phyloP scores from a whole-genome alignment of 352 stramenopile genomes.

The Pythium folliculosum region DNA sequence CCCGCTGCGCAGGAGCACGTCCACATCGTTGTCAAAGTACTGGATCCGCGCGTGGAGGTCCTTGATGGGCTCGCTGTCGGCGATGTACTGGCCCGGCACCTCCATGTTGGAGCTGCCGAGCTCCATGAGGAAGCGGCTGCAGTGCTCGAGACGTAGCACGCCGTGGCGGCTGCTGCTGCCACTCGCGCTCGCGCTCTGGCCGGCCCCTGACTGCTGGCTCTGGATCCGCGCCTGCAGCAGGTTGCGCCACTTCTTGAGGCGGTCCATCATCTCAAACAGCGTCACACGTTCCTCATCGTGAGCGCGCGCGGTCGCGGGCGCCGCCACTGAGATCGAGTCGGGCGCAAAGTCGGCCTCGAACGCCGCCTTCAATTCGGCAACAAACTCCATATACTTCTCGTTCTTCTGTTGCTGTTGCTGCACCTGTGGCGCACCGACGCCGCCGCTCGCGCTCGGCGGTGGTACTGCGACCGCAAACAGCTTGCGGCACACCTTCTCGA shows the following conservation, averaged over 20 bases:
- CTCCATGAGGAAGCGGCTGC: constrained; percentile 88
- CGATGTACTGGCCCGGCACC: constrained; percentile 91
- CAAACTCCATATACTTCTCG: constrained; percentile 87
- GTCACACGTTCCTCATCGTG: constrained; percentile 41
- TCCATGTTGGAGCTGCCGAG: constrained; percentile 88
- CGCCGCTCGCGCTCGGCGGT: constrained; percentile 6
- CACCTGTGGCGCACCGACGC: constrained; percentile 21
- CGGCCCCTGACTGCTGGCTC: constrained; percentile 39
- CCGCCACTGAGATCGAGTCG: constrained; percentile 17
- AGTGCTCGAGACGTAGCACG: constrained; percentile 84
- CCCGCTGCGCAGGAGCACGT: constrained; percentile 83
- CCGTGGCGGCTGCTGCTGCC: neutral
- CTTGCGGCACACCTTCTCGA: constrained; percentile 92
- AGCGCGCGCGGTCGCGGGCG: constrained; percentile 5
- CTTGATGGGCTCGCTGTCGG: constrained; percentile 90
- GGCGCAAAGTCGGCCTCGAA: constrained; percentile 88
- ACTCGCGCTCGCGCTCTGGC: neutral
- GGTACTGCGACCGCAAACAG: constrained; percentile 67
- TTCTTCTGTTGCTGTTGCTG: constrained; percentile 87
- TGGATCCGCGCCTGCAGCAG: constrained; percentile 85
- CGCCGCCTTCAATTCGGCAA: constrained; percentile 81
- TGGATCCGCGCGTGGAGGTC: constrained; percentile 90
- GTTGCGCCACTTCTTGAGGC: constrained; percentile 91
- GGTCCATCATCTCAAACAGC: constrained; percentile 86
- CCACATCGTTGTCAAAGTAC: constrained; percentile 87